phyloP scores from a whole-genome alignment of 2,329 filamentous ascomycete genomes.

The Orbilia blumenaviensis region DNA sequence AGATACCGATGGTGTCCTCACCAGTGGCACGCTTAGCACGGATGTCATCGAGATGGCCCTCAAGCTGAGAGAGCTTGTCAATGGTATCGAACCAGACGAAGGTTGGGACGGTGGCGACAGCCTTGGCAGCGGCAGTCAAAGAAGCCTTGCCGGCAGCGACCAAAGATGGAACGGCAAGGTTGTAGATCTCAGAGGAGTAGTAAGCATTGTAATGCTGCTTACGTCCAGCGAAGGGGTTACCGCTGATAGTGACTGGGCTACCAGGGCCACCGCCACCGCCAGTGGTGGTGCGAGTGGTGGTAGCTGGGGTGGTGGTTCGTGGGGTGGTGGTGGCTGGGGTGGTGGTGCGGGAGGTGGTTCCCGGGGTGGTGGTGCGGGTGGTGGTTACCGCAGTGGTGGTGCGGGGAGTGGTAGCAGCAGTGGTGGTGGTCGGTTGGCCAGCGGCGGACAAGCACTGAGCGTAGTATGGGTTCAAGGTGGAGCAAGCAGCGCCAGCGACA shows the following conservation, averaged over 20 bases:
- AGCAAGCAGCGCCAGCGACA: conserved; percentile 55
- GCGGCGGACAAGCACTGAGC: conserved; percentile 56
- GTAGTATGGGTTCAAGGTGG: conserved; percentile 55
- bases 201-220: conserved; percentile 67
- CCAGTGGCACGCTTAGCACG: conserved; percentile 55
- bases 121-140: conserved; percentile 61
- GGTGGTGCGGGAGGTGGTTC: neutral
- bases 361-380: neutral
- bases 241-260: conserved; percentile 54
- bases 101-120: conserved; percentile 66
- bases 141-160: conserved; percentile 63
- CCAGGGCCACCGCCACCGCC: neutral
- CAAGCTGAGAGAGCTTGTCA: conserved; percentile 65
- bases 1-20: conserved; percentile 59
- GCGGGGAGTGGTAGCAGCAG: conserved; percentile 5
- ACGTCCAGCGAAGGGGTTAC: conserved; percentile 67
- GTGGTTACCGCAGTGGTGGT: conserved; percentile 11
- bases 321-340: conserved; percentile 22
- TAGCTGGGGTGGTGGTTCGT: neutral
- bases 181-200: conserved; percentile 68
- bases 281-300: conserved; percentile 32
- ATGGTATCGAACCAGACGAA: conserved; percentile 68
- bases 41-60: conserved; percentile 64
- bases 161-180: conserved; percentile 70
- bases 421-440: conserved; percentile 23